These are phyloP conservation scores for Ambrosia trifida DNA, from an alignment of 129 eudicot species.

Conservation along the genomic window DNA sequence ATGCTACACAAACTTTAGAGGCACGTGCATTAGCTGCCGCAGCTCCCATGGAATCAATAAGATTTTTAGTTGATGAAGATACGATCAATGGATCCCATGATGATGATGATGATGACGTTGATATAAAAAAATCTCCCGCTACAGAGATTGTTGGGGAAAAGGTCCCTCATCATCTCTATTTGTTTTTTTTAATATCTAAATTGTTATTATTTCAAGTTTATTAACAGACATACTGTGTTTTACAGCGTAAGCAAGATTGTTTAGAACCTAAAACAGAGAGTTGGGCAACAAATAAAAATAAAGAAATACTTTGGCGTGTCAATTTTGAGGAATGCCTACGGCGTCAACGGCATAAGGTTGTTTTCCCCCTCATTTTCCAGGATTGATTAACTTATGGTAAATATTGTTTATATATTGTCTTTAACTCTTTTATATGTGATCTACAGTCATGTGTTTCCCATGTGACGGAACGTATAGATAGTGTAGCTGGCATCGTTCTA, in stretches of 20 bases:
- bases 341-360: slow-evolving; percentile 70
- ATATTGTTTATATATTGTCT: background rate
- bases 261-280: slow-evolving; percentile 38
- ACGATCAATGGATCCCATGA: slow-evolving; percentile 34
- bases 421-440: slow-evolving; percentile 10
- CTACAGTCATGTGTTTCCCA: slow-evolving; percentile 62
- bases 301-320: slow-evolving; percentile 86
- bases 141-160: slow-evolving; percentile 49
- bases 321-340: slow-evolving; percentile 83
- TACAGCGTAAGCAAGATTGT: slow-evolving; percentile 52
- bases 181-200: background rate
- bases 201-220: slow-evolving; percentile 11
- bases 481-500: slow-evolving; percentile 60
- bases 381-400: background rate
- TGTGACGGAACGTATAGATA: slow-evolving; percentile 53
- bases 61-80: slow-evolving; percentile 66
- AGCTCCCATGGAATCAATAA: slow-evolving; percentile 71
- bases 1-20: slow-evolving; percentile 49
- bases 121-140: slow-evolving; percentile 26
- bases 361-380: slow-evolving; percentile 8
- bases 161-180: slow-evolving; percentile 43
- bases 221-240: slow-evolving; percentile 19
- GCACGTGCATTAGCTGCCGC: slow-evolving; percentile 79
- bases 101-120: slow-evolving; percentile 39
- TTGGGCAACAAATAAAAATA: slow-evolving; percentile 46